Conservation (phyloP, 371 early-diverging fungal genomes). For the Saksenaea oblongispora region DNA sequence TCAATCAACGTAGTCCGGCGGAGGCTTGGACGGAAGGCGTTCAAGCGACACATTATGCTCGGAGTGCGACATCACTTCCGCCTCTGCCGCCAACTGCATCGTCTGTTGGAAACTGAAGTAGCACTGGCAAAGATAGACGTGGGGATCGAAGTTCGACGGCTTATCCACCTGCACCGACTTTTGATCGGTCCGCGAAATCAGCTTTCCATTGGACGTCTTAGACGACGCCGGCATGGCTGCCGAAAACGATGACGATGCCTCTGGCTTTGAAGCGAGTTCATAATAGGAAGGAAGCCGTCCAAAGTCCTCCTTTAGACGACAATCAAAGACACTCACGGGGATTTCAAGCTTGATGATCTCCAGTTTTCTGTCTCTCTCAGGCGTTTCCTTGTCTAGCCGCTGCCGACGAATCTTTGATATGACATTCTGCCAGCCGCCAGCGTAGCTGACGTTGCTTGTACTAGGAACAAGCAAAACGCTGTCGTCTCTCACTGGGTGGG, state of each 20-base stretch:
- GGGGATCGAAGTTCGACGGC: conserved; percentile 1
- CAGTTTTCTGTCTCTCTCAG: background rate
- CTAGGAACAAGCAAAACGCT: background rate
- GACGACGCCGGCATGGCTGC: background rate
- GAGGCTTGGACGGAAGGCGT: conserved; percentile 43
- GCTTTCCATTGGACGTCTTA: background rate
- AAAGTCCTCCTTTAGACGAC: conserved; percentile 50
- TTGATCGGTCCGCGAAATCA: background rate
- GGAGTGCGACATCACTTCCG: background rate
- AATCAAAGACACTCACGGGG: conserved; percentile 33
- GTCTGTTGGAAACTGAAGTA: conserved; percentile 38
- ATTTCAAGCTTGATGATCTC: conserved; percentile 29
- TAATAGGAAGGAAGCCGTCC: conserved; percentile 46
- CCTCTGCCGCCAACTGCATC: conserved; percentile 44
- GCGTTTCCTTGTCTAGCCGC: background rate
- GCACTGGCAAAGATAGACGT: conserved; percentile 38
- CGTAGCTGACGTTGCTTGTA: background rate
- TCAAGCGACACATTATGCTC: conserved; percentile 12
- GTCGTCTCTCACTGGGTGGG: background rate
- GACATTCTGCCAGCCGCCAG: conserved; percentile 3
- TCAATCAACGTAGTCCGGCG: conserved; percentile 42
- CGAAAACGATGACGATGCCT: background rate
- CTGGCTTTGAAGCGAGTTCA: conserved; percentile 22
- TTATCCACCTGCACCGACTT: background rate
- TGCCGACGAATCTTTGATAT: background rate